These are phyloP conservation scores for Penicillium pulvis DNA, from an alignment of 495 filamentous ascomycete genomes.

Conservation along the genomic window DNA sequence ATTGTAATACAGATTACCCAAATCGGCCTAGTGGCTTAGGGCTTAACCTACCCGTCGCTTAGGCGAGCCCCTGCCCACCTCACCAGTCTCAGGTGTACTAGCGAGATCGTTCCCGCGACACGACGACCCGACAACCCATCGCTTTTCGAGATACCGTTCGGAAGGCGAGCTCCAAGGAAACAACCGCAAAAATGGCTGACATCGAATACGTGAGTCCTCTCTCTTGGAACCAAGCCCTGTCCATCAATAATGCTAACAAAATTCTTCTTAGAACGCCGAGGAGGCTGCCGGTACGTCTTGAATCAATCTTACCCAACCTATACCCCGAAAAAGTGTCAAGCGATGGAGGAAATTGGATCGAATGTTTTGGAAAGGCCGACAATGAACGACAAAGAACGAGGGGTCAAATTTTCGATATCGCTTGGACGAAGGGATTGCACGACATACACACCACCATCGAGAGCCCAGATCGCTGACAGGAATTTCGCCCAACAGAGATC, in stretches of 20 bases:
- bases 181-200: slow-evolving; percentile 86
- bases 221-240: not conserved
- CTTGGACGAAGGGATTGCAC: slow-evolving; percentile 28
- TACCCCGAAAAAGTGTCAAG: slow-evolving; percentile 10
- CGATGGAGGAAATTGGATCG: slow-evolving; percentile 7
- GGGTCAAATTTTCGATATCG: slow-evolving; percentile 15
- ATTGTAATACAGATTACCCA: slow-evolving; percentile 11
- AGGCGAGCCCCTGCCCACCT: slow-evolving; percentile 49
- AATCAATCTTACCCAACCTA: slow-evolving; percentile 19
- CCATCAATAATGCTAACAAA: slow-evolving; percentile 38
- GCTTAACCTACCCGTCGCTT: slow-evolving; percentile 50
- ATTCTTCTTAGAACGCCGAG: slow-evolving; percentile 73
- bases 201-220: slow-evolving; percentile 76
- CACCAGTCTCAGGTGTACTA: slow-evolving; percentile 35
- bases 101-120: slow-evolving; percentile 46
- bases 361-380: slow-evolving; percentile 12
- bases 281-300: slow-evolving; percentile 80
- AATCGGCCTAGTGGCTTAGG: slow-evolving; percentile 43
- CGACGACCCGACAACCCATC: slow-evolving; percentile 50
- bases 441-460: slow-evolving; percentile 23
- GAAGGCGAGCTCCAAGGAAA: slow-evolving; percentile 54
- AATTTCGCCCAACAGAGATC: slow-evolving; percentile 63
- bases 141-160: slow-evolving; percentile 54
- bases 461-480: slow-evolving; percentile 44
- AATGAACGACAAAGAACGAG: not conserved